These are phyloP conservation scores for Pythium myriotylum DNA, from an alignment of 352 stramenopile genomes.

Conservation along the genomic window DNA sequence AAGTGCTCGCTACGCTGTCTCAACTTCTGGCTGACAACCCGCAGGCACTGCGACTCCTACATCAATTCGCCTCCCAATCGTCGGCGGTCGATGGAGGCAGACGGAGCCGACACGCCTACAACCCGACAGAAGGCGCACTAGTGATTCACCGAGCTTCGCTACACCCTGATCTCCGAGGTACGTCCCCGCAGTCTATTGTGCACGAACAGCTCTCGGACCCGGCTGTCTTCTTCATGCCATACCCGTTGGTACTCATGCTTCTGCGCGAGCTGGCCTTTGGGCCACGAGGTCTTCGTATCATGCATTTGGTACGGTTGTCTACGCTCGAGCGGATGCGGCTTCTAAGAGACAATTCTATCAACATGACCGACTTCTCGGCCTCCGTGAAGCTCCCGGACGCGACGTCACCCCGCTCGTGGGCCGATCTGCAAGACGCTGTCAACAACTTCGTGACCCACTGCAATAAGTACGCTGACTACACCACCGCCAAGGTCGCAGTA, in stretches of 20 bases:
- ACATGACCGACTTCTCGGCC: slow-evolving; percentile 9
- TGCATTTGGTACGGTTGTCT: neutral
- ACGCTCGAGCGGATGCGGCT: slow-evolving; percentile 3
- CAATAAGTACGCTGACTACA: slow-evolving; percentile 4
- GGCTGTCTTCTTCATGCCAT: neutral
- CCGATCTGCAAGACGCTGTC: slow-evolving; percentile 1
- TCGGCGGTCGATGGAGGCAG: neutral
- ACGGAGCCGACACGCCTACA: neutral
- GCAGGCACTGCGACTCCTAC: neutral
- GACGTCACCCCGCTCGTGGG: neutral
- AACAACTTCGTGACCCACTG: slow-evolving; percentile 10
- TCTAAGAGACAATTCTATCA: neutral
- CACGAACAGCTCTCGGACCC: neutral
- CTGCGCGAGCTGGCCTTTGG: neutral
- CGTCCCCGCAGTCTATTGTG: neutral
- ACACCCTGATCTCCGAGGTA: neutral
- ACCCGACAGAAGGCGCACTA: neutral
- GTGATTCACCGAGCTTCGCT: neutral
- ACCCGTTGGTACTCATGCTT: neutral
- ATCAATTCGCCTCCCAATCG: neutral
- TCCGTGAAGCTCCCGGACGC: neutral
- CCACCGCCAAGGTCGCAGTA: neutral
- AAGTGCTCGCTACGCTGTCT: neutral
- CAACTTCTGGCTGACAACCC: neutral
- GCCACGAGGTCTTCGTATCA: neutral